Evolutionary conservation across 2,329 filamentous ascomycete species (phyloP).

Genomic region (Leptographium radiaticola): DNA sequence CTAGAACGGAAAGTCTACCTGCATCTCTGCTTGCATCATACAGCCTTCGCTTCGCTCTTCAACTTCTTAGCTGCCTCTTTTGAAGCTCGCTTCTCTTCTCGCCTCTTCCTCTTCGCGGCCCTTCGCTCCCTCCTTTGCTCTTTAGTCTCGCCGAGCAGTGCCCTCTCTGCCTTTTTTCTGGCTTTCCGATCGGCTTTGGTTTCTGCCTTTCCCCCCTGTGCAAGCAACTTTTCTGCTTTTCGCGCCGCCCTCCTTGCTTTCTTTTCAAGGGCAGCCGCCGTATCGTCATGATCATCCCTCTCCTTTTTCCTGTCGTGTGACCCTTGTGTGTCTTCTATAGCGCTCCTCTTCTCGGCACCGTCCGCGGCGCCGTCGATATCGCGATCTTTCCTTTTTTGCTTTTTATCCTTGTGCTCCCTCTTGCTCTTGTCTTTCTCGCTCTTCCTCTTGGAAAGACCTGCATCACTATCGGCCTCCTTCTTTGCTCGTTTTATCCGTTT

Average conservation of each 20-base stretch:
- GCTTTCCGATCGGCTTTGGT: conserved; percentile 1
- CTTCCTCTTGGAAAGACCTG: conserved; percentile 21
- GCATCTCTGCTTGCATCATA: background rate
- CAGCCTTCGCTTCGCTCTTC: background rate
- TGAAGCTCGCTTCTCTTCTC: background rate
- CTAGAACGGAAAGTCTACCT: too few species aligned
- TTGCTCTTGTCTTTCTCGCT: background rate
- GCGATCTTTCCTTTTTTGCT: background rate
- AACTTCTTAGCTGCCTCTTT: conserved; percentile 15
- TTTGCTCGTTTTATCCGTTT: conserved; percentile 6
- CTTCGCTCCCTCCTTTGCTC: conserved; percentile 14
- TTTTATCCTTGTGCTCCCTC: conserved; percentile 16
- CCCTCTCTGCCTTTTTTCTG: conserved; percentile 17
- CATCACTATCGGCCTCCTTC: background rate
- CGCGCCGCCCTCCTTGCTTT: conserved; percentile 17
- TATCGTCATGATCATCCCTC: background rate
- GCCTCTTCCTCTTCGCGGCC: conserved; percentile 22
- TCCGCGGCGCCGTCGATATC: too few species aligned
- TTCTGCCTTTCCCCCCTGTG: conserved; percentile 9
- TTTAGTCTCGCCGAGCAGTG: conserved; percentile 16
- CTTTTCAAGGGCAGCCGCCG: conserved; percentile 13
- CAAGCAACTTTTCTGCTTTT: background rate
- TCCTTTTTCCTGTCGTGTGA: conserved; percentile 23
- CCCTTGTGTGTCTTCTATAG: background rate
- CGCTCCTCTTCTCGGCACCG: conserved; percentile 10